Evolutionary conservation across 2,329 filamentous ascomycete species (phyloP).

Genomic region (Apiospora malaysiana): DNA sequence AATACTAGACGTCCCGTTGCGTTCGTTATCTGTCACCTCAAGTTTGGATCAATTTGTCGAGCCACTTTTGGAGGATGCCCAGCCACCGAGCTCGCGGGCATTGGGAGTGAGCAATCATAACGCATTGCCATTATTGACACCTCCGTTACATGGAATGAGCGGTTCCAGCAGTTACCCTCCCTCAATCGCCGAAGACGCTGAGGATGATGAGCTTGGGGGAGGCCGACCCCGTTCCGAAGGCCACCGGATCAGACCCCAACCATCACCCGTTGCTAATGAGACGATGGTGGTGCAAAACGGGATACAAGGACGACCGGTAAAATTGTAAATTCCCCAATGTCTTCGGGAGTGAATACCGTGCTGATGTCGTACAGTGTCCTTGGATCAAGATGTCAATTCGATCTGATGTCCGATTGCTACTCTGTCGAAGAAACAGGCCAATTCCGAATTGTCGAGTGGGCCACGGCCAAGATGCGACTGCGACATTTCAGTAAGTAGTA

Average conservation of each 20-base stretch:
- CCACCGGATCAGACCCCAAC: not conserved
- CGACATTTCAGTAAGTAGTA: conserved; percentile 9
- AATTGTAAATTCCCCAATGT: not conserved
- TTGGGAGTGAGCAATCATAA: not conserved
- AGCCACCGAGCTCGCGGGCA: not conserved
- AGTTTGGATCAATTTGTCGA: not conserved
- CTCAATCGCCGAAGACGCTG: not conserved
- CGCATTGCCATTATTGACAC: not conserved
- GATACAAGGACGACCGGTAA: conserved; percentile 8
- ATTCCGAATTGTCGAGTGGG: not conserved
- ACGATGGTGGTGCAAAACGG: not conserved
- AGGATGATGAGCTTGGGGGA: not conserved
- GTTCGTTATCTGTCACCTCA: not conserved
- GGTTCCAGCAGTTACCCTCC: not conserved
- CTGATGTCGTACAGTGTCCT: not conserved
- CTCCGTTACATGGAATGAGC: not conserved
- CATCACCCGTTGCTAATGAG: not conserved
- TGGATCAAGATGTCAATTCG: not conserved
- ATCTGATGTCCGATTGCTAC: not conserved
- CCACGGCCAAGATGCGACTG: not conserved
- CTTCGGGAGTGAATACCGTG: not conserved
- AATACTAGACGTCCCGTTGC: not conserved
- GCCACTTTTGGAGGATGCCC: not conserved
- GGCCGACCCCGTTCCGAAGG: not conserved
- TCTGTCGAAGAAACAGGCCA: not conserved